Conservation (phyloP, 805 yeast genomes). For the Yamadazyma sp. region DNA sequence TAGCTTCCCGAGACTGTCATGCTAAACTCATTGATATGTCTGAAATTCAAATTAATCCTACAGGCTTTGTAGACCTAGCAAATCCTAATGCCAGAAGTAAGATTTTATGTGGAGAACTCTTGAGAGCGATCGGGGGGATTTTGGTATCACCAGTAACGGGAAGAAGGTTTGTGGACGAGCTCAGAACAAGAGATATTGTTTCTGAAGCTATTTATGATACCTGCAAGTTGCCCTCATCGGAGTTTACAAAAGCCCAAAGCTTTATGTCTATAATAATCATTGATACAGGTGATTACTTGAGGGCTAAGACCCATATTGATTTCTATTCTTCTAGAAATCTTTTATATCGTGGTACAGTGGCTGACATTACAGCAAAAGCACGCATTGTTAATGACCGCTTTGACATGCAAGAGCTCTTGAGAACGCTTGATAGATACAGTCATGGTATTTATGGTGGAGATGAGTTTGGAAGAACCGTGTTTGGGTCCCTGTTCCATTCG, state of each 20-base stretch:
- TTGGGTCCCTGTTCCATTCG: constrained; percentile 14
- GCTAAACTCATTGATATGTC: constrained; percentile 58
- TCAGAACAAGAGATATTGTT: constrained; percentile 53
- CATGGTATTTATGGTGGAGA: constrained; percentile 22
- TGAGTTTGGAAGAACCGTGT: constrained; percentile 23
- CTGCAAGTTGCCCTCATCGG: constrained; percentile 20
- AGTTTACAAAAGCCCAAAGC: constrained; percentile 10
- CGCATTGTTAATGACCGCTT: constrained; percentile 17
- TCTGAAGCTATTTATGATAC: constrained; percentile 39
- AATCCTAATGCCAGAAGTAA: constrained; percentile 22
- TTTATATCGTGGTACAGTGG: constrained; percentile 23
- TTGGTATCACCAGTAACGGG: constrained; percentile 46
- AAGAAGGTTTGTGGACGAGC: constrained; percentile 53
- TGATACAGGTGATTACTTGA: constrained; percentile 44
- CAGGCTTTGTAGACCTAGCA: constrained; percentile 52
- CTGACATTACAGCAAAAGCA: constrained; percentile 19
- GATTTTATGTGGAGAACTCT: constrained; percentile 58
- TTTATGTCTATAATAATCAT: constrained; percentile 29
- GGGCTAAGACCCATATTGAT: constrained; percentile 49
- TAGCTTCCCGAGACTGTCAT: constrained; percentile 44
- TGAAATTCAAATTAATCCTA: constrained; percentile 61
- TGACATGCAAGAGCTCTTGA: constrained; percentile 10
- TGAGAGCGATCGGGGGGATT: constrained; percentile 61
- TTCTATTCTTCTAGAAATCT: constrained; percentile 42
- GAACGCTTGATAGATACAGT: constrained; percentile 19